A percentile compares a stretch with the other conserved stretches of the same genome.
Evolutionary conservation across 306 rosid genomes (phyloP).

Genomic region (Sesbania bispinosa): DNA sequence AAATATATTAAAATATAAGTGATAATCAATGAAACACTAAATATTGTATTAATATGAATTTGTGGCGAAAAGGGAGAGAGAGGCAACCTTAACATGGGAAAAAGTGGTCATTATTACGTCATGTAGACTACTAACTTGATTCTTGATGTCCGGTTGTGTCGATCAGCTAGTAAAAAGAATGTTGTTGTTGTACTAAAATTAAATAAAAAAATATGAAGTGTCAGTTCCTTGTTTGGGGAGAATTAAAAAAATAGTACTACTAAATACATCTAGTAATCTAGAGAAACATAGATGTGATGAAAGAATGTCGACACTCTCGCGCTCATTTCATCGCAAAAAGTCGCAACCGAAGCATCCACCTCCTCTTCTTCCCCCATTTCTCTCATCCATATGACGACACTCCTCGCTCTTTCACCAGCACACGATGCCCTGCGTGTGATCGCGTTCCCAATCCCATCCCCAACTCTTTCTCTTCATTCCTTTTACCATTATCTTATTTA

Average conservation of each 20-base stretch:
- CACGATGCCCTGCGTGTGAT: not conserved
- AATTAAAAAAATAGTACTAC: not conserved
- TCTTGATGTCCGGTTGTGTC: no score
- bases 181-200: no score
- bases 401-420: not conserved
- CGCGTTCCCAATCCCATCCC: not conserved
- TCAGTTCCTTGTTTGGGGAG: not conserved
- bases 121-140: no score
- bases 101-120: no score
- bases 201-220: not conserved
- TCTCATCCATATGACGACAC: conserved; percentile 65
- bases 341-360: not conserved
- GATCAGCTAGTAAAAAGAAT: no score
- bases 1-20: no score
- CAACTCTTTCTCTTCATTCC: not conserved
- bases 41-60: no score
- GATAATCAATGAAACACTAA: no score
- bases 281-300: conserved; percentile 10
- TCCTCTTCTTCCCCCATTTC: not conserved
- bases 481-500: not conserved
- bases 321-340: conserved; percentile 29
- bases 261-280: not conserved
- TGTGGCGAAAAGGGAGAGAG: no score
- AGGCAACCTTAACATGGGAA: no score
- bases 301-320: conserved; percentile 75